A percentile compares a stretch with the other conserved stretches of the same genome.
These are phyloP conservation scores for Auricularia cornea DNA, from an alignment of 768 basidiomycete genomes.

Conservation along the genomic window DNA sequence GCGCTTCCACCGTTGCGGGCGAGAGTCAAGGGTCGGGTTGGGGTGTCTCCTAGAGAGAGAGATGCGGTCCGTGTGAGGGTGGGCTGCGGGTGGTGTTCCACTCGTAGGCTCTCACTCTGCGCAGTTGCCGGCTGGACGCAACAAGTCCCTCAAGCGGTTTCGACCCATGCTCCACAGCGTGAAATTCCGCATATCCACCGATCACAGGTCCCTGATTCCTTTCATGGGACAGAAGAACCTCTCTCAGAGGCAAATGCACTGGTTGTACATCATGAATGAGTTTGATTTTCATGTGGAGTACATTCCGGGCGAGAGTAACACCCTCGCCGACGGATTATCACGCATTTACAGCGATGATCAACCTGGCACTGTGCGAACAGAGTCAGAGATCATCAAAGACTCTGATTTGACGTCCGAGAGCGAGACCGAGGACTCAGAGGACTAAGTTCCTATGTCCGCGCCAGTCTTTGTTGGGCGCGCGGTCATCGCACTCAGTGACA, in stretches of 20 bases:
- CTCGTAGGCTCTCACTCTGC: no score
- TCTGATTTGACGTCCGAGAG: neutral
- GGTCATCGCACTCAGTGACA: neutral
- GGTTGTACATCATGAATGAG: conserved; percentile 27
- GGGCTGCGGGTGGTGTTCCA: no score
- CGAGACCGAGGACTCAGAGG: neutral
- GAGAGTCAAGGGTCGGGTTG: no score
- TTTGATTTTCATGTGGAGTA: conserved; percentile 25
- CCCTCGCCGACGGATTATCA: conserved; percentile 21
- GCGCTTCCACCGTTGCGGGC: no score
- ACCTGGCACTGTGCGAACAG: conserved; percentile 1
- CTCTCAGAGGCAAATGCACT: conserved; percentile 26
- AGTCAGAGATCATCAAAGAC: neutral
- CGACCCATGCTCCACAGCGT: conserved; percentile 15
- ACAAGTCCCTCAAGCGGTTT: conserved; percentile 21
- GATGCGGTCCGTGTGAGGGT: no score
- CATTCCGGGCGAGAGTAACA: conserved; percentile 24
- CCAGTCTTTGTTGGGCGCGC: neutral
- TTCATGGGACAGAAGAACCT: conserved; percentile 26
- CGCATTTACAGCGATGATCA: conserved; percentile 7
- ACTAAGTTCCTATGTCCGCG: neutral
- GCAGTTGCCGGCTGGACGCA: no score
- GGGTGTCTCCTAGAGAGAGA: no score
- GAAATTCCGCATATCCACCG: conserved; percentile 22
- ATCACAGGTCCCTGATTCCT: conserved; percentile 24